Base-by-base conservation (phyloP, 169 alveolate species). In the Cryptosporidium andersoni region DNA sequence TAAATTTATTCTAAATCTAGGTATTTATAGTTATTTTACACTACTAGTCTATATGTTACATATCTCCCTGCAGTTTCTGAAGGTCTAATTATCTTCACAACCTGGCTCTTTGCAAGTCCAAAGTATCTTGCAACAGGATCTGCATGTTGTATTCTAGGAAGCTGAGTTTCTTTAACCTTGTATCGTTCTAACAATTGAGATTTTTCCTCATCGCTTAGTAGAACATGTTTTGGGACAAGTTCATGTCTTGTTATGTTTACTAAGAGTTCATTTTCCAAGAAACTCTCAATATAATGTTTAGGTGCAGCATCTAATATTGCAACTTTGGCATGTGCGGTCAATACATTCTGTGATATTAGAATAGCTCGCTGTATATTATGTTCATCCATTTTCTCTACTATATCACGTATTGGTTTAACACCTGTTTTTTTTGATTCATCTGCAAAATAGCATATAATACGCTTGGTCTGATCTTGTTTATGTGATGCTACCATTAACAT, bases 21-120 rank as follows among this genome's bases (percentile, higher is more conserved):
- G 16, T 16, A 39, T 25, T 25, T 25, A 25, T 9, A 49, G 7
- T 55, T 9, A 12, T 36, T 42, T 63, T 80, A 94, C 60, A 93
- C 93, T 34, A 92, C 97, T 42, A 97, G 92, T 66, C 99, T 91
- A 81, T 96, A 97, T 14, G 99, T 97, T 66, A 97, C 97, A 90
- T 97, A 97, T 90, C 98, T 91, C n/a, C 99, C 99, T 2, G 99
- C 99, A n/a, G 99, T 96, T 88, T 97, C 99, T 60, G 97, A 92
- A 25, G 98, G 98, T 64, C 99, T 92, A 52, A 97, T 95, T 66
- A 97, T 97, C 90, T 97, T 97, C 80, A 97, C 98, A 55, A 97
- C 97, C 91, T 96, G 96, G 48, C 99, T 99, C 64, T 95, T 94
- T 60, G 94, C 88, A 16, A 97, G 93, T 5, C 99, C 99, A 51